phyloP scores from a whole-genome alignment of 192 early-diverging fungal species.

The Coemansia sp. region DNA sequence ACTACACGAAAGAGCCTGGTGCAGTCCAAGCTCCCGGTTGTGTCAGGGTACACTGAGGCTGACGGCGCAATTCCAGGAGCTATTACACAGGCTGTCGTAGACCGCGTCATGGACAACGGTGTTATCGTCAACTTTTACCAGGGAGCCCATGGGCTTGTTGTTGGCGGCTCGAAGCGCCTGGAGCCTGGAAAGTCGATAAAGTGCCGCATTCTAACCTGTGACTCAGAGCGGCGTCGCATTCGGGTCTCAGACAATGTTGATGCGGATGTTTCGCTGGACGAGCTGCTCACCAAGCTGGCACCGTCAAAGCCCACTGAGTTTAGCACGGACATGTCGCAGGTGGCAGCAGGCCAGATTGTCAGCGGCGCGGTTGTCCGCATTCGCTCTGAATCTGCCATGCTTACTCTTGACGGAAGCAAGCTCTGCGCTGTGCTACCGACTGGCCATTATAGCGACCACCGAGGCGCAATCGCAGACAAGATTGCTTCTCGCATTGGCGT shows the following conservation, averaged over 20 bases:
- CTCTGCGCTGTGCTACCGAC: slow-evolving; percentile 58
- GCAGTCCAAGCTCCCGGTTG: slow-evolving; percentile 64
- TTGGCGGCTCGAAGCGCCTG: slow-evolving; percentile 57
- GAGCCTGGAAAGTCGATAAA: slow-evolving; percentile 70
- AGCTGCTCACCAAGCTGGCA: slow-evolving; percentile 26
- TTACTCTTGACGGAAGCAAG: slow-evolving; percentile 62
- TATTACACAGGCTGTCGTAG: slow-evolving; percentile 48
- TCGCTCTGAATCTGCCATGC: slow-evolving; percentile 48
- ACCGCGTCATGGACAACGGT: slow-evolving; percentile 58
- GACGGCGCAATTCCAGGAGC: slow-evolving; percentile 61
- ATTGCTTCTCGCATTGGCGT: slow-evolving; percentile 19
- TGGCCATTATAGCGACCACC: slow-evolving; percentile 69
- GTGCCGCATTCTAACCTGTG: slow-evolving; percentile 66
- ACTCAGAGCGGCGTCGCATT: slow-evolving; percentile 61
- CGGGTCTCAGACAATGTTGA: slow-evolving; percentile 54
- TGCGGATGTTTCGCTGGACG: slow-evolving; percentile 29
- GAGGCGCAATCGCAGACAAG: slow-evolving; percentile 28
- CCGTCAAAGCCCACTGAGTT: slow-evolving; percentile 5
- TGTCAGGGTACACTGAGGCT: slow-evolving; percentile 58
- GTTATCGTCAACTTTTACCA: slow-evolving; percentile 80
- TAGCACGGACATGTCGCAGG: slow-evolving; percentile 32
- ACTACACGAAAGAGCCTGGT: slow-evolving; percentile 79
- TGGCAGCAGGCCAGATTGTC: slow-evolving; percentile 54
- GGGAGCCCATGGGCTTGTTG: slow-evolving; percentile 64
- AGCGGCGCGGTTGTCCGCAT: slow-evolving; percentile 60